These are phyloP conservation scores for Ephemerocybe angulata DNA, from an alignment of 768 basidiomycete species.

Conservation along the genomic window DNA sequence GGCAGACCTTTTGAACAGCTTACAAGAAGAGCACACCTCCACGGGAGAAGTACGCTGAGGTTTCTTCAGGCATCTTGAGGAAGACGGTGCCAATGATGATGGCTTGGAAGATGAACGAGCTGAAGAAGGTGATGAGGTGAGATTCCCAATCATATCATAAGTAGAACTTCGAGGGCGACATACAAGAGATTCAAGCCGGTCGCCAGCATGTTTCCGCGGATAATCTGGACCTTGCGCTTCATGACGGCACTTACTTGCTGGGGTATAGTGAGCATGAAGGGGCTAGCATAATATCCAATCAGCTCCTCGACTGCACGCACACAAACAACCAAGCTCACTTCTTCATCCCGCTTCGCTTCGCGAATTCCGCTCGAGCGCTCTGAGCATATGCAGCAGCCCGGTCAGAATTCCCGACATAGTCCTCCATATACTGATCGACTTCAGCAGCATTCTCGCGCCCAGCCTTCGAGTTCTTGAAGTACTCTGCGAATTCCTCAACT, in stretches of 20 bases:
- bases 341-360: slow-evolving; percentile 37
- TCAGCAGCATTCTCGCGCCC: slow-evolving; percentile 43
- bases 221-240: slow-evolving; percentile 41
- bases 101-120: slow-evolving; percentile 50
- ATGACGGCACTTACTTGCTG: slow-evolving; percentile 47
- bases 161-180: slow-evolving; percentile 8
- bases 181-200: slow-evolving; percentile 34
- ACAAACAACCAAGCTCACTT: slow-evolving; percentile 22
- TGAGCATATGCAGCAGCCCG: slow-evolving; percentile 39
- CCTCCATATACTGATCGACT: slow-evolving; percentile 40
- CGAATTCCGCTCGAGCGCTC: slow-evolving; percentile 50
- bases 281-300: slow-evolving; percentile 23
- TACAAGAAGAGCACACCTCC: slow-evolving; percentile 78
- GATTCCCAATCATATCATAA: not conserved
- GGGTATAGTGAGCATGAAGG: slow-evolving; percentile 42
- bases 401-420: slow-evolving; percentile 43
- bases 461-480: slow-evolving; percentile 39
- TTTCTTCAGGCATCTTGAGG: slow-evolving; percentile 49
- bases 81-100: slow-evolving; percentile 64
- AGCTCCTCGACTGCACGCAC: not conserved
- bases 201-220: slow-evolving; percentile 36
- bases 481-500: slow-evolving; percentile 53
- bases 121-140: slow-evolving; percentile 17
- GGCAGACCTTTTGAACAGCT: slow-evolving; percentile 14
- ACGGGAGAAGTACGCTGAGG: slow-evolving; percentile 67